A percentile compares a stretch with the other conserved stretches of the same genome.
Conservation (phyloP, 2,329 filamentous ascomycete species). For the Pseudogymnoascus sp. region DNA sequence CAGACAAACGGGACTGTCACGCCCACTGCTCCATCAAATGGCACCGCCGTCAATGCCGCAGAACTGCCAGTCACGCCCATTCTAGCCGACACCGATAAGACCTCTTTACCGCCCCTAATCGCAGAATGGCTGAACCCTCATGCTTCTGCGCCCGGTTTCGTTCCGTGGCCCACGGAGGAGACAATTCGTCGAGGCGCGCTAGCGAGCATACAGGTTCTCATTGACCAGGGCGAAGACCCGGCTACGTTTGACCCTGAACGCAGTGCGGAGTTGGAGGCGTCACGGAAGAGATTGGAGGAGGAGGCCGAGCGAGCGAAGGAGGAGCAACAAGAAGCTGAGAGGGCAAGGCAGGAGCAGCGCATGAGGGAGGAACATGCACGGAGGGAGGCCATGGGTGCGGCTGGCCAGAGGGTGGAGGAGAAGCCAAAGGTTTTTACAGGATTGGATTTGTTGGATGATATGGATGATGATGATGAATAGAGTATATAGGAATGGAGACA, state of each 20-base stretch:
- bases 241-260: constrained; percentile 49
- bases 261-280: constrained; percentile 29
- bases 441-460: constrained; percentile 33
- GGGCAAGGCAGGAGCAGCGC: constrained; percentile 28
- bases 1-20: constrained; percentile 26
- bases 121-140: constrained; percentile 43
- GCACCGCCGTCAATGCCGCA: constrained; percentile 11
- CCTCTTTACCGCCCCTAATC: constrained; percentile 29
- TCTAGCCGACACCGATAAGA: constrained; percentile 15
- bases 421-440: constrained; percentile 31
- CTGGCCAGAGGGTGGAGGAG: constrained; percentile 29
- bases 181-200: constrained; percentile 62
- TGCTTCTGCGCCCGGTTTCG: constrained; percentile 50
- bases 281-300: constrained; percentile 21
- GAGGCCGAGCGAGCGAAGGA: constrained; percentile 25
- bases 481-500: no score
- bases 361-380: constrained; percentile 19
- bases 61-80: constrained; percentile 19
- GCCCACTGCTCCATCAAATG: constrained; percentile 20
- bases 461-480: constrained; percentile 33
- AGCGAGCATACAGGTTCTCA: constrained; percentile 52
- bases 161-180: constrained; percentile 68
- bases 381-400: constrained; percentile 19
- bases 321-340: constrained; percentile 21
- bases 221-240: constrained; percentile 55